Evolutionary conservation across 306 rosid genomes (phyloP).

Genomic region (Vicia villosa): DNA sequence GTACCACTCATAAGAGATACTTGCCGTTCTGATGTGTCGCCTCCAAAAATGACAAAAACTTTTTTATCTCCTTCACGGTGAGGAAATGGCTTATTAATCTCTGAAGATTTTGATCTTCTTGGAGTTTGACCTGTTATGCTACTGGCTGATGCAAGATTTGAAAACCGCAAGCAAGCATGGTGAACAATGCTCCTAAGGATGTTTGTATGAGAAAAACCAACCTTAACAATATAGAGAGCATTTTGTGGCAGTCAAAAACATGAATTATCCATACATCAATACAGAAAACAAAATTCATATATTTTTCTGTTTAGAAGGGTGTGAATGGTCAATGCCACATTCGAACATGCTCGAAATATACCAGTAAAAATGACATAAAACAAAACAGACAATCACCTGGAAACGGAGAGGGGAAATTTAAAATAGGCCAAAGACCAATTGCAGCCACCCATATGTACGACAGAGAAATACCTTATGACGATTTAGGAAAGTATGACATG

Average conservation of each 20-base stretch:
- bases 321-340: constrained; percentile 1
- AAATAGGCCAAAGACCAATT: background rate
- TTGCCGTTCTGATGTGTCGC: constrained; percentile 95
- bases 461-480: background rate
- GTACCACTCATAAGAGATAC: constrained; percentile 99
- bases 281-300: background rate
- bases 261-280: constrained; percentile 13
- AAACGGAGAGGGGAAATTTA: constrained; percentile 2
- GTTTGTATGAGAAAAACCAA: constrained; percentile 94
- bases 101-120: constrained; percentile 48
- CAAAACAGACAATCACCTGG: constrained; percentile 20
- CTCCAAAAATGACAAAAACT: constrained; percentile 94
- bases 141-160: constrained; percentile 60
- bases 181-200: constrained; percentile 76
- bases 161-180: constrained; percentile 85
- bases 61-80: constrained; percentile 50
- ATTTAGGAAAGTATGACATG: background rate
- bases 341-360: constrained; percentile 8
- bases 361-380: background rate
- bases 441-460: background rate
- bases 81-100: constrained; percentile 43
- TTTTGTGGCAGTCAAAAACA: constrained; percentile 21
- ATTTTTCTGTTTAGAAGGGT: constrained; percentile 21
- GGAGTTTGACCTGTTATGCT: constrained; percentile 46
- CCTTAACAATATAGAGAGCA: constrained; percentile 52